Base-by-base conservation (phyloP, 2,329 filamentous ascomycete genomes). In the Colletotrichum aenigma region DNA sequence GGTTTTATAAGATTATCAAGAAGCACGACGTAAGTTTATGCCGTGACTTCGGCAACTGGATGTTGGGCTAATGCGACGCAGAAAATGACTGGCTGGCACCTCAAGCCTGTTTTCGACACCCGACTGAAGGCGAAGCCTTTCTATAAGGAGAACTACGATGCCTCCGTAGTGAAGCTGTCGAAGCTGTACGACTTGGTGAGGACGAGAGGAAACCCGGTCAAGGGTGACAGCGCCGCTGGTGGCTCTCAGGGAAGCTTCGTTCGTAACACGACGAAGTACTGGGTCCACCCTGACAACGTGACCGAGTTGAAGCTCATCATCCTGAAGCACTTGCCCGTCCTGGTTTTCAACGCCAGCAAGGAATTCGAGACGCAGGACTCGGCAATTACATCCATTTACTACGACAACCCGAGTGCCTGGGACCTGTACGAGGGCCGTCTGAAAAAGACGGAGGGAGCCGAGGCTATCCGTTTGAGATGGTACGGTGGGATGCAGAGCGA, bases 1-100 rank as follows among this genome's bases (percentile, higher is more conserved):
- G 97, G 7, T 99, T 99, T 84, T 97, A 98, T 88, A 99, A 99
- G 89, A 99, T 99, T 78, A 98, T 99, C 86, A 99, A 99, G 90
- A 99, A 99, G 89, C 97, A 99, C 85, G 97, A 98, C 87, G 95
- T 96, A 85, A 80, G 94, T 77, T 38, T 13, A 7, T 15, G 30
- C 87, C 66, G 26, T 43, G 60, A 70, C 66, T 15, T 61, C n/a
- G 58, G 21, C n/a, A 12, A 24, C 13, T 7, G n/a, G 6, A 48
- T 16, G n/a, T 13, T 32, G 43, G 12, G 34, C 65, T 77, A 36
- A 75, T 55, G 18, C 16, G 43, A 13, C 7, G 21, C 81, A 97
- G 94, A 99, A 99, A 95, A 90, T 94, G 89, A 99, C 97, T 1
- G 91, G 93, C 76, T 98, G 96, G 96, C 93, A 97, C 82, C 91